Evolutionary conservation across 2,329 filamentous ascomycete genomes (phyloP), one percentile per base, ranked within the genome.

Genomic region (Arachnomyces sp.): DNA sequence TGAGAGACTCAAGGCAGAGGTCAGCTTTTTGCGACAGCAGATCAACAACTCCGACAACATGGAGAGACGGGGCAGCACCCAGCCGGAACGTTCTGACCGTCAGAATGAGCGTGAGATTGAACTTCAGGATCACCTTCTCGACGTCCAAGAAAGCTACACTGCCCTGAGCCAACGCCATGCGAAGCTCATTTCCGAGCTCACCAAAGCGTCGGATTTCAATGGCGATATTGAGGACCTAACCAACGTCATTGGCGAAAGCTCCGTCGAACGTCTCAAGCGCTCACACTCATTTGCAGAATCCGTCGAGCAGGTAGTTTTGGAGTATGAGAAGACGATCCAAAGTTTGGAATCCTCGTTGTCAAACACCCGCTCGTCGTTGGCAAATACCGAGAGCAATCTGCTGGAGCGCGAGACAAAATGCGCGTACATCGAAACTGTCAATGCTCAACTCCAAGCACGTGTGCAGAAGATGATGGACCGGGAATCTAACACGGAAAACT

Each of bases 311-410:
- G 87, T 98, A 15, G 87, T 98, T 3, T 70, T 96, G 36, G 92
- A 98, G 64, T 98, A 98, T 59, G 93, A 98, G 62, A 96, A 94
- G 73, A 98, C 93, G 0, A 98, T 98, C 36, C 89, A 96, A 60
- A 84, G 79, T 39, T 75, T 98, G 12, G 92, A 98, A 62, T 81
- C 88, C 37, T 95, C 89, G 2, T 76, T 98, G 11, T 89, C 89
- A 1, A 92, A 80, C 55, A 96, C 92, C 1, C 78, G 92, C 42
- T 75, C 84, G 28, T 87, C 86, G 0, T 72, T 98, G 18, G 84
- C 92, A 8, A 82, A 71, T 48, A 89, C 85, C 0, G 93, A 98
- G 61, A 92, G 88, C 40, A 83, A 71, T 42, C 72, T 98, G 16
- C 72, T 96, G 2, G 93, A 98, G 61, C 92, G 85, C 60, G 92